A percentile compares a stretch with the other conserved stretches of the same genome.
These are phyloP conservation scores for Irpex sp. DNA, from an alignment of 1,284 basidiomycete genomes.

Conservation along the genomic window DNA sequence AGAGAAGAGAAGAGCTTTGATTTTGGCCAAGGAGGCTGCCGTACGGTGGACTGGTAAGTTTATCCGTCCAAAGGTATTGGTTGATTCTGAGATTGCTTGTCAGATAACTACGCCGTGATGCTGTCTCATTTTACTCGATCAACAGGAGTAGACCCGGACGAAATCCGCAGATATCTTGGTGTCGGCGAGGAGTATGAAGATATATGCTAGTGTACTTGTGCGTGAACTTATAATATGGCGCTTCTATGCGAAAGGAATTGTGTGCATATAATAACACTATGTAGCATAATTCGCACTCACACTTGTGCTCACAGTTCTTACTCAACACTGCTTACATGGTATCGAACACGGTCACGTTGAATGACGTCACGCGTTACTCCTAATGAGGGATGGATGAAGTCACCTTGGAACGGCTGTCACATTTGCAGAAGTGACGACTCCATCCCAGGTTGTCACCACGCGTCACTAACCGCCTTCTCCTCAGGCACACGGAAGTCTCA, in stretches of 20 bases:
- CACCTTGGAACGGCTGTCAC: neutral
- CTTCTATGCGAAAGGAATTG: no score
- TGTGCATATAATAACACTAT: no score
- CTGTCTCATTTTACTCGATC: constrained; percentile 64
- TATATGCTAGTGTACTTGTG: constrained; percentile 38
- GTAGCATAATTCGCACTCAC: neutral
- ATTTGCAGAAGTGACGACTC: neutral
- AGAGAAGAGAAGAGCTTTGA: constrained; percentile 64
- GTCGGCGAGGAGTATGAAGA: constrained; percentile 74
- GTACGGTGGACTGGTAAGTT: constrained; percentile 80
- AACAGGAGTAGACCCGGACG: constrained; percentile 49
- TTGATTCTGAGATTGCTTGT: neutral
- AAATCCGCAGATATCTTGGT: constrained; percentile 61
- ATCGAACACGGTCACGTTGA: constrained; percentile 5
- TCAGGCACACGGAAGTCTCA: neutral
- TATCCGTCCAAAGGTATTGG: neutral
- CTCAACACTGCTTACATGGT: no score
- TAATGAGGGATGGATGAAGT: neutral
- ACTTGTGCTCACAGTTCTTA: no score
- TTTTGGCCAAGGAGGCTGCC: constrained; percentile 76
- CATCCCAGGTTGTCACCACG: no score
- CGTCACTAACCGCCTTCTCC: no score
- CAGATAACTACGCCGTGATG: constrained; percentile 40
- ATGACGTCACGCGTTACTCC: constrained; percentile 8
- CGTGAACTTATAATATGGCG: no score